Percentiles rank a stretch among this genome's conserved stretches.
Conservation (phyloP, 2,329 filamentous ascomycete species). For the Dryadomyces quercus-mongolicae region DNA sequence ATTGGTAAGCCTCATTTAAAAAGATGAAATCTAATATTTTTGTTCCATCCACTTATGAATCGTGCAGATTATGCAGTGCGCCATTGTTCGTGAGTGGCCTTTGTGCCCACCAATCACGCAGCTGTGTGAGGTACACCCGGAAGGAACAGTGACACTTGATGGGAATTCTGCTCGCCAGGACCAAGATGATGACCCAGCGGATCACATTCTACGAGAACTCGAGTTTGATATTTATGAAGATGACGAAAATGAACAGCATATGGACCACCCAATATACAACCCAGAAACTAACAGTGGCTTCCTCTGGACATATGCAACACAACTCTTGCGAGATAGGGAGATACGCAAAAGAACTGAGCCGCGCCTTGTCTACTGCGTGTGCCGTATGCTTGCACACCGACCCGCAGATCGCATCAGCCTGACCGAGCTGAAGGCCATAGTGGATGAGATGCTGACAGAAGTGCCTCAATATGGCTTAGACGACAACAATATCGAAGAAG, state of each 20-base stretch:
- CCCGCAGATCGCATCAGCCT: neutral
- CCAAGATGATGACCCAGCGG: too few relatives aligned
- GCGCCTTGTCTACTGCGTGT: neutral
- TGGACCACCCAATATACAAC: neutral
- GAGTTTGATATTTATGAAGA: too few relatives aligned
- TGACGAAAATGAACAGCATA: too few relatives aligned
- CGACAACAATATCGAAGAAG: neutral
- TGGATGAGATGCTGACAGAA: neutral
- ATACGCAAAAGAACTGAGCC: neutral
- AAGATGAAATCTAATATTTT: too few relatives aligned
- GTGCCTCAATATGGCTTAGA: neutral
- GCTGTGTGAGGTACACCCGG: neutral
- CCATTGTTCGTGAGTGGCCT: neutral
- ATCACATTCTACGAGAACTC: too few relatives aligned
- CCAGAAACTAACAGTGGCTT: neutral
- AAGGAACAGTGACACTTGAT: too few relatives aligned
- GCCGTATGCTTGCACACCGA: constrained; percentile 6
- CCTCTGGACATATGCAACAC: constrained; percentile 7
- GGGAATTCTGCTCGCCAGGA: too few relatives aligned
- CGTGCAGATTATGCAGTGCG: neutral
- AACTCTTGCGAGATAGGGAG: neutral
- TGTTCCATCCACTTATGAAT: too few relatives aligned
- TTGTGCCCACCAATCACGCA: neutral
- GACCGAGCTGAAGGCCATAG: neutral
- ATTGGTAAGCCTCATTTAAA: too few relatives aligned